These are phyloP conservation scores for Collybiopsis luxurians DNA, from an alignment of 768 basidiomycete species.

Conservation along the genomic window DNA sequence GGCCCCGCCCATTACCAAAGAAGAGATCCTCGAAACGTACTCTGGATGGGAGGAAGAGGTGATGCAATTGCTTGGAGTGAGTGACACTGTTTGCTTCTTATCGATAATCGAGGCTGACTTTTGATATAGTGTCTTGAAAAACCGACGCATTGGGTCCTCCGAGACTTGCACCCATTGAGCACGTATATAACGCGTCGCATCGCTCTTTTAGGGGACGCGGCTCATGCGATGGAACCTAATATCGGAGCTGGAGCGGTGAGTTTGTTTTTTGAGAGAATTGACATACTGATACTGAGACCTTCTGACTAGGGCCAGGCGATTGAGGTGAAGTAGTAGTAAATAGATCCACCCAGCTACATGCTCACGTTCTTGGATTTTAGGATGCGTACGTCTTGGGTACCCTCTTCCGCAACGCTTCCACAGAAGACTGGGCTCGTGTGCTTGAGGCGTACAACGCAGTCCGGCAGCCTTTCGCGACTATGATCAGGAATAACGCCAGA, in stretches of 20 bases:
- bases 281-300: no score
- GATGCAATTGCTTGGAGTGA: conserved; percentile 41
- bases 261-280: no score
- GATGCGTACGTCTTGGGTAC: conserved; percentile 33
- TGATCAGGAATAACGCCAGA: not conserved
- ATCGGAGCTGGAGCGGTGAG: no score
- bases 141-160: conserved; percentile 30
- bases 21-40: conserved; percentile 38
- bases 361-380: conserved; percentile 16
- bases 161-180: conserved; percentile 25
- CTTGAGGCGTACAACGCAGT: conserved; percentile 25
- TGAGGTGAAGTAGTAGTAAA: conserved; percentile 20
- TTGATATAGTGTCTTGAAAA: conserved; percentile 18
- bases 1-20: conserved; percentile 29
- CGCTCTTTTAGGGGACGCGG: conserved; percentile 35
- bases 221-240: no score
- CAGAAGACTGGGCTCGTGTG: conserved; percentile 14
- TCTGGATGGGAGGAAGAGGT: conserved; percentile 46
- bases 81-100: no score
- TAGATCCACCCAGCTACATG: not conserved
- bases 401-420: conserved; percentile 16
- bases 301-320: conserved; percentile 27
- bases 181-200: conserved; percentile 25
- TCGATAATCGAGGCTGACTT: no score
- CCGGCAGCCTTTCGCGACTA: conserved; percentile 23